Evolutionary conservation across 2,329 filamentous ascomycete genomes (phyloP), one percentile per base, ranked within the genome.

Genomic region (Fusarium continuum): DNA sequence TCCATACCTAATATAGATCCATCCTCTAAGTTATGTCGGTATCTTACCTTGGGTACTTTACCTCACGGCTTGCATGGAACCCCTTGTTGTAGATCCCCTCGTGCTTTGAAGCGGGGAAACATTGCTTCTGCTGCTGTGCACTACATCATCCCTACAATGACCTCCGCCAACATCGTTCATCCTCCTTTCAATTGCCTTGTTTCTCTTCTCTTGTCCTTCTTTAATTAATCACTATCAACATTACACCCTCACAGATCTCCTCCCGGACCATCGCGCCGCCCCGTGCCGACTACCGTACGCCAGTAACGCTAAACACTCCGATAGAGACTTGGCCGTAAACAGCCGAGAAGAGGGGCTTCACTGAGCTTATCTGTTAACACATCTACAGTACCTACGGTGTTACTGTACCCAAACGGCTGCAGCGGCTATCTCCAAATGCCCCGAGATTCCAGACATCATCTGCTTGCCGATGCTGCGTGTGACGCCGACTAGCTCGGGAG

Each of bases 61-160:
- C n/a, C 11, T 7, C 6, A 51, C 20, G 14, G 17, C 9, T 16
- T 29, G 26, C 13, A 28, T 25, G 5, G 10, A 25, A 9, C 25
- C 14, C 25, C 29, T 36, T 51, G 53, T 20, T 58, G 36, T 23
- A 51, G 35, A 58, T 38, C 36, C n/a, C n/a, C 54, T 31, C 22
- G 14, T 17, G 17, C 16, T 13, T 35, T 10, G 17, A 51, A 43
- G 53, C 44, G 55, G 53, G 53, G 53, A 51, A 46, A 41, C 25
- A 16, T 43, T 58, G 36, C 55, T 41, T 57, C n/a, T 57, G 19
- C 20, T 48, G 34, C 25, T 26, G 9, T 26, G 11, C 28, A 14
- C 11, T 13, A 14, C 28, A 29, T 29, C 11, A 29, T 29, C 14
- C 28, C 14, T 14, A 14, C 13, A 14, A 29, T 29, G 8, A 29